A percentile compares a stretch with the other conserved stretches of the same genome.
Conservation (phyloP, 768 basidiomycete species). For the Pisolithus marmoratus region DNA sequence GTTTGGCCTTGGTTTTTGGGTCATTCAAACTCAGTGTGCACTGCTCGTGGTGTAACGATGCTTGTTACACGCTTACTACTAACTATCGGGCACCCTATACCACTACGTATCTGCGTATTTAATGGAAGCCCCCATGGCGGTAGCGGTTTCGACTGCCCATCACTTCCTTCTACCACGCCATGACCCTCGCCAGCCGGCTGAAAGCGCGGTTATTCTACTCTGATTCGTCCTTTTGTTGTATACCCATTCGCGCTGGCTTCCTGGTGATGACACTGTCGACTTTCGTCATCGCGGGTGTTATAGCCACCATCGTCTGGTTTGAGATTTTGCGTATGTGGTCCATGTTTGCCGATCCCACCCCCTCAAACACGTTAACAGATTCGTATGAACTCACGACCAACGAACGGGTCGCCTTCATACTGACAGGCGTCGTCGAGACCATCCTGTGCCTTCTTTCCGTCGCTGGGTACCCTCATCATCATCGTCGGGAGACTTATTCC, state of each 20-base stretch:
- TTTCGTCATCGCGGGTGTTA: conserved; percentile 47
- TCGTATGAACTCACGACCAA: conserved; percentile 24
- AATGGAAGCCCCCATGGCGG: no score
- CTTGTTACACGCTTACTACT: no score
- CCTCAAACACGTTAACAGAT: conserved; percentile 24
- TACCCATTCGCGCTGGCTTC: conserved; percentile 60
- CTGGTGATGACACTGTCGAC: conserved; percentile 48
- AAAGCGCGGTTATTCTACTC: conserved; percentile 43
- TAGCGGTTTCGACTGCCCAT: no score
- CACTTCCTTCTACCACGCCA: conserved; percentile 11
- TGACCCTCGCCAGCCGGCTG: conserved; percentile 37
- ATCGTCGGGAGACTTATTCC: neutral
- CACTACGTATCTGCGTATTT: no score
- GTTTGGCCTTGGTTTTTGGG: no score
- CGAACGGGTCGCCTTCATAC: conserved; percentile 38
- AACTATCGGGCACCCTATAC: no score
- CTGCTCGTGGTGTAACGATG: no score
- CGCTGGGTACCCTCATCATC: conserved; percentile 40
- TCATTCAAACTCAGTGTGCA: no score
- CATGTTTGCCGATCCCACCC: neutral
- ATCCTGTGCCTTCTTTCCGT: conserved; percentile 48
- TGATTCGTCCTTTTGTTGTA: conserved; percentile 55
- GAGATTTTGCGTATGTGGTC: conserved; percentile 48
- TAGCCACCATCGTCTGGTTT: conserved; percentile 56
- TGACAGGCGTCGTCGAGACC: conserved; percentile 49